Base-by-base conservation (phyloP, 768 basidiomycete species). In the Termitomyces bulborhizus region DNA sequence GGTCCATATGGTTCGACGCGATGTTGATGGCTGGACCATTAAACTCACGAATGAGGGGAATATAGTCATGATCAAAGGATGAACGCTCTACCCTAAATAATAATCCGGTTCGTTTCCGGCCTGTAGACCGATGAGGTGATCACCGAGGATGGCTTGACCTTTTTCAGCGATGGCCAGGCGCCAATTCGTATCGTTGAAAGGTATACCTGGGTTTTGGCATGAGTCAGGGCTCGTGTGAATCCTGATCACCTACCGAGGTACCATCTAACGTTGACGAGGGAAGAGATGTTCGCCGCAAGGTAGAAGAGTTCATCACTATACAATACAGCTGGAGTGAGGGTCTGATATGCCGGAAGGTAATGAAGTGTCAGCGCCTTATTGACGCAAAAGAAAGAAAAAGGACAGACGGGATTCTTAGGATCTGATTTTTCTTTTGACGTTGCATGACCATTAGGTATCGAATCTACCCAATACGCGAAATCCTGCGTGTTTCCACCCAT, bases 31-130 rank as follows among this genome's bases (percentile, higher is more conserved):
- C 31, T 32, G 31, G 8, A 32, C 9, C 31, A 32, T 32, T 9
- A 7, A 32, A 32, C 7, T 16, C 21, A 51, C 18, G 4, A 8
- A 6, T 52, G 6, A 52, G 51, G 2, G 8, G 27, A 24, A 18
- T 15, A 34, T 42, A 16, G 16, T n/a, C 1, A 4, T 16, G 12
- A 37, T 9, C 12, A 8, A n/a, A 9, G 18, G 6, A 18, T 6
- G 7, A 45, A 32, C 7, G 0, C 1, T 67, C 9, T 69, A 75
- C 65, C 63, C 56, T 9, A 74, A 69, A 59, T 85, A 92, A 59
- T 90, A 77, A 72, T 93, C 89, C 15, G 88, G 89, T 68, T 91
- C 89, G 64, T 91, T 90, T 2, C 84, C 88, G 1, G 83, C 79
- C 65, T 88, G 84, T 7, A 88, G 68, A 0, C 85, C 89, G n/a